Evolutionary conservation across 1,284 basidiomycete genomes (phyloP).

Genomic region (Fistulinella staudtii): DNA sequence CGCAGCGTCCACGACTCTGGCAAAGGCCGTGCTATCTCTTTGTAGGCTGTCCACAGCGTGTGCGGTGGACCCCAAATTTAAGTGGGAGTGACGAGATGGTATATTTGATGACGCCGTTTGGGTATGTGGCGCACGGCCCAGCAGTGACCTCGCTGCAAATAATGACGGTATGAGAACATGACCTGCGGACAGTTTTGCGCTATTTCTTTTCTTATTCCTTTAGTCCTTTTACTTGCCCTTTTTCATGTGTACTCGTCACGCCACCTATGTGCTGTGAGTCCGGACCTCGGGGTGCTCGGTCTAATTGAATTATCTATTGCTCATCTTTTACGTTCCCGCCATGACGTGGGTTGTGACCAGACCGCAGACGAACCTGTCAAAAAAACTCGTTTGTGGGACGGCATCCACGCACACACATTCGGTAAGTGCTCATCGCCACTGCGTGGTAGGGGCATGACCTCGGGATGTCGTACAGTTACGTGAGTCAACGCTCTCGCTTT

Average conservation of each 20-base stretch:
- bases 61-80: constrained; percentile 24
- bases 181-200: constrained; percentile 17
- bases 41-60: constrained; percentile 46
- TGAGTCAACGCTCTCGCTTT: constrained; percentile 11
- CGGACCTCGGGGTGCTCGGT: constrained; percentile 14
- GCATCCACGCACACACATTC: too few species aligned
- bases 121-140: constrained; percentile 29
- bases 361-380: constrained; percentile 1
- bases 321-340: constrained; percentile 19
- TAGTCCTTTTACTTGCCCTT: constrained; percentile 4
- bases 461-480: constrained; percentile 33
- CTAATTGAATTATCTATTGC: constrained; percentile 19
- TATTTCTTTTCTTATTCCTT: constrained; percentile 1
- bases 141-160: constrained; percentile 30
- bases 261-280: constrained; percentile 5
- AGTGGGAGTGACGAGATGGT: constrained; percentile 17
- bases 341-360: constrained; percentile 1
- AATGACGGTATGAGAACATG: constrained; percentile 31
- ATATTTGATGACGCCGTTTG: constrained; percentile 31
- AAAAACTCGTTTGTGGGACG: too few species aligned
- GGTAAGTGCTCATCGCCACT: constrained; percentile 27
- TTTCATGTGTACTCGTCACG: constrained; percentile 4
- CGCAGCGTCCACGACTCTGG: constrained; percentile 56
- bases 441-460: constrained; percentile 27
- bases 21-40: constrained; percentile 72